Base-by-base conservation (phyloP, 2,329 filamentous ascomycete genomes). In the Talaromyces amestolkiae region DNA sequence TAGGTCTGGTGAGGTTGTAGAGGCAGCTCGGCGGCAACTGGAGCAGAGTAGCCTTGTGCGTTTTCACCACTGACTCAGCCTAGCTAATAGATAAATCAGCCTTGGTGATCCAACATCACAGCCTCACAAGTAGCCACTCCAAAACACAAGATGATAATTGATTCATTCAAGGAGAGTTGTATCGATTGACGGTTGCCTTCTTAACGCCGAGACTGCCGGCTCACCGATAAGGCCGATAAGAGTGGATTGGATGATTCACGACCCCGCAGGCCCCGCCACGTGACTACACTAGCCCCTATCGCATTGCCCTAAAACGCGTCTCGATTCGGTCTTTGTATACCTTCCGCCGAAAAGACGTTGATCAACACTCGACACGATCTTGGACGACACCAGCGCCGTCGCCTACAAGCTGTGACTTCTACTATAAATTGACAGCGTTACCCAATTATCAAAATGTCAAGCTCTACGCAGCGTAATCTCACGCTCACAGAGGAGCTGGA, bases 401-500 rank as follows among this genome's bases (percentile, higher is more conserved):
- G 7, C n/a, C 19, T 56, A 4, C n/a, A 37, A 37, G 31, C 22
- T 27, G 22, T 7, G 58, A 11, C 43, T 56, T 37, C 9, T 13
- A 35, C 8, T 22, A 13, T 11, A 35, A 31, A 22, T 10, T 54
- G 10, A 37, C 17, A 53, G 15, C 2, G 33, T 33, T 11, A 2
- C 10, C 9, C 27, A 35, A 11, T 54, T 54, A 17, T 7, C 51
- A 43, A 27, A 35, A 66, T 66, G 65, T 39, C 65, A 31, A 64
- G 80, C 77, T 77, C 80, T 17, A 75, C 82, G 9, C 80, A 83
- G 74, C 83, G 86, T 64, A 84, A 83, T 35, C 82, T 98, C 67
- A 92, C 92, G 5, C 84, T 97, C 67, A 97, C 94, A 0, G 95
- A 99, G 76, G 95, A 99, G 83, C 84, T 99, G 62, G 95, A 99